These are phyloP conservation scores for Nematocida sp. DNA, from an alignment of 371 early-diverging fungal species.

Conservation along the genomic window DNA sequence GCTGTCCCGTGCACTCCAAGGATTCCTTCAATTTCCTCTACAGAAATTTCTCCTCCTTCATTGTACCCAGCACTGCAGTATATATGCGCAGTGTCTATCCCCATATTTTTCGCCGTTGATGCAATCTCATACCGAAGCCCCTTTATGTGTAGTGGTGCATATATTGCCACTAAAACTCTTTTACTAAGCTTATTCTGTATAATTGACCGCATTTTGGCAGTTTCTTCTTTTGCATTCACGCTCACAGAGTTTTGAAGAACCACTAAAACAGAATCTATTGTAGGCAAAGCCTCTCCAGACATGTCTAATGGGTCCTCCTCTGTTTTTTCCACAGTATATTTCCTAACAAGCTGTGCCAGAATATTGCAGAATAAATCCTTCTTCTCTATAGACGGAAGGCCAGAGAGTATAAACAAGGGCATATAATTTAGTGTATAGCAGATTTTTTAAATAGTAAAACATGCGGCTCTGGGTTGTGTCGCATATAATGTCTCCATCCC, in stretches of 20 bases:
- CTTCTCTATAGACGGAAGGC: slow-evolving; percentile 43
- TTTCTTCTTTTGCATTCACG: slow-evolving; percentile 22
- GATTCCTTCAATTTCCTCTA: neutral
- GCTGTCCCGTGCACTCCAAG: neutral
- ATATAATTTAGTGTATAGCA: slow-evolving; percentile 20
- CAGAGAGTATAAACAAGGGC: slow-evolving; percentile 50
- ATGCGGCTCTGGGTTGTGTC: slow-evolving; percentile 80
- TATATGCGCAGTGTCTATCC: slow-evolving; percentile 27
- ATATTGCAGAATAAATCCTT: slow-evolving; percentile 11
- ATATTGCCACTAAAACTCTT: slow-evolving; percentile 11
- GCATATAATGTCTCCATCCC: slow-evolving; percentile 82
- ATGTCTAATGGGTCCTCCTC: neutral
- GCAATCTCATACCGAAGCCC: slow-evolving; percentile 49
- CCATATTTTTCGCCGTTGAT: slow-evolving; percentile 20
- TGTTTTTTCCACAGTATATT: neutral
- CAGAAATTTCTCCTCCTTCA: neutral
- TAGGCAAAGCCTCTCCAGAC: neutral
- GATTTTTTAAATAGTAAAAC: slow-evolving; percentile 75
- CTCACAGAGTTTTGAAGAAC: slow-evolving; percentile 41
- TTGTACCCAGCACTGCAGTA: neutral
- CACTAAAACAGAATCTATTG: slow-evolving; percentile 16
- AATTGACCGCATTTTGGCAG: slow-evolving; percentile 16
- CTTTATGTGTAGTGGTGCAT: slow-evolving; percentile 58
- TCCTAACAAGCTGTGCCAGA: neutral
- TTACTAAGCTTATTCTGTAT: slow-evolving; percentile 34